Evolutionary conservation across 768 basidiomycete genomes (phyloP).

Genomic region (Lepiota brunneoincarnata): DNA sequence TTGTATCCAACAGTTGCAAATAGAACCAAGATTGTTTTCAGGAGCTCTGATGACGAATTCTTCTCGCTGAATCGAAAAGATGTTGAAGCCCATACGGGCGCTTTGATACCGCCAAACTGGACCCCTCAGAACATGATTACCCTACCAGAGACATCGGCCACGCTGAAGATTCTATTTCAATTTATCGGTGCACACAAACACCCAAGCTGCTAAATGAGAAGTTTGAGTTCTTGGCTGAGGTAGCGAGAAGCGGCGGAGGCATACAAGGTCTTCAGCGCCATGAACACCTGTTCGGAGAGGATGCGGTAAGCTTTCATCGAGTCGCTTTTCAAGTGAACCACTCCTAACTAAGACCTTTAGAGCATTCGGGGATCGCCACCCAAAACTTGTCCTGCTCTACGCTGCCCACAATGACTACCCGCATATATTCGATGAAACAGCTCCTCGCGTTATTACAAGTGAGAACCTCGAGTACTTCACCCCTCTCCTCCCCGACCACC

Average conservation of each 20-base stretch:
- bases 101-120: constrained; percentile 14
- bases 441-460: constrained; percentile 2
- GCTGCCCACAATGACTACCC: constrained; percentile 7
- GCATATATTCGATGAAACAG: constrained; percentile 6
- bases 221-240: constrained; percentile 7
- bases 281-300: constrained; percentile 12
- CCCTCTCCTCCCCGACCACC: background rate
- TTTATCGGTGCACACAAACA: constrained; percentile 15
- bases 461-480: constrained; percentile 2
- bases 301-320: background rate
- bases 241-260: constrained; percentile 15
- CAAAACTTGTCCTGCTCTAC: constrained; percentile 7
- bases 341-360: background rate
- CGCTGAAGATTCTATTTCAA: constrained; percentile 16
- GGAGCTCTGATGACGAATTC: background rate
- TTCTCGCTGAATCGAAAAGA: constrained; percentile 14
- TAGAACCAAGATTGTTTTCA: background rate
- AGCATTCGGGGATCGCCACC: constrained; percentile 6
- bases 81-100: constrained; percentile 14
- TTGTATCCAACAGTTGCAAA: background rate
- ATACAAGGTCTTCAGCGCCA: constrained; percentile 14
- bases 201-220: constrained; percentile 7
- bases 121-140: constrained; percentile 4
- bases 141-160: constrained; percentile 12
- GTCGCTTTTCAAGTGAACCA: too few species aligned